phyloP scores from a whole-genome alignment of 129 eudicot species.

The Flaveria ramosissima region DNA sequence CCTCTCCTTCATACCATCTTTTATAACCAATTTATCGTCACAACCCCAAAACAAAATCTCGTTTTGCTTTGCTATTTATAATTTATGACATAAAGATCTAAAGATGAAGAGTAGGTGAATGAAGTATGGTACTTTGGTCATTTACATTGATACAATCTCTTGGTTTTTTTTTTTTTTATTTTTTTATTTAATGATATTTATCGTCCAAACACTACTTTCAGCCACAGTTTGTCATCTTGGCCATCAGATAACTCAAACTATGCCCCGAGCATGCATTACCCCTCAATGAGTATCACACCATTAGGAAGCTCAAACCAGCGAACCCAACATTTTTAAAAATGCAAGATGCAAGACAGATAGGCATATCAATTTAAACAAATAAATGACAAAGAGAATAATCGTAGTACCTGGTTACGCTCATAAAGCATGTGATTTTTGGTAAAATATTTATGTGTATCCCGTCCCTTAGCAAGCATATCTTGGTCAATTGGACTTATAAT shows the following conservation, averaged over 20 bases:
- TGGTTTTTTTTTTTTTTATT: too few relatives aligned
- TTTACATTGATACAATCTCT: too few relatives aligned
- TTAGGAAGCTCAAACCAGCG: neutral
- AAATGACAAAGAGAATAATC: neutral
- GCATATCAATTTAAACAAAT: neutral
- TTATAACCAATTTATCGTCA: too few relatives aligned
- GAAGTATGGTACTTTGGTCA: too few relatives aligned
- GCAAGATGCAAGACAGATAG: neutral
- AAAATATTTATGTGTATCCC: constrained; percentile 86
- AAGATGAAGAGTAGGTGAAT: too few relatives aligned
- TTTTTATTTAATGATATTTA: too few relatives aligned
- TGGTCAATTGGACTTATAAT: constrained; percentile 74
- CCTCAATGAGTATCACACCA: neutral
- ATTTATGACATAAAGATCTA: too few relatives aligned
- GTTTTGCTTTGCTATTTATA: too few relatives aligned
- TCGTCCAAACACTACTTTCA: neutral
- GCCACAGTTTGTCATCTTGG: too few relatives aligned
- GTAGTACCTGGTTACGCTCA: constrained; percentile 60
- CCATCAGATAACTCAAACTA: neutral
- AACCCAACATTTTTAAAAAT: neutral
- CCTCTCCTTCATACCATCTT: too few relatives aligned
- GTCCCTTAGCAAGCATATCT: constrained; percentile 86
- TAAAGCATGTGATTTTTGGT: constrained; percentile 97
- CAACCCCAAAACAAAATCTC: too few relatives aligned
- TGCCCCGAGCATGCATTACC: neutral